These are phyloP conservation scores for Stephanodiscus triporus DNA, from an alignment of 108 stramenopile species.

Conservation along the genomic window DNA sequence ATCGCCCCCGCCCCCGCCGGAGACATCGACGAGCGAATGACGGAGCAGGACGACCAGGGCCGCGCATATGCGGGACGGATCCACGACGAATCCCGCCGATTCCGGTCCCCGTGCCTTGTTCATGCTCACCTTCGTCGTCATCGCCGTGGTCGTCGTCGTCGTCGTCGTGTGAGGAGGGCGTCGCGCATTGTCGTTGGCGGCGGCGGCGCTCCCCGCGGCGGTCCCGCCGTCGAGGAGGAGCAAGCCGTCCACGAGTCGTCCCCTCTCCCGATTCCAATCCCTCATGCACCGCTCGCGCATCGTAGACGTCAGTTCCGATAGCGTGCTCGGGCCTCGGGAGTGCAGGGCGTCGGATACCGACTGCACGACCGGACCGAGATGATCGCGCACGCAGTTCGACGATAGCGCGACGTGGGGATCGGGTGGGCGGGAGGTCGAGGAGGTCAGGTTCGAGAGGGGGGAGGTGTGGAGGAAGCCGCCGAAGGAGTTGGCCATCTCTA, in stretches of 20 bases:
- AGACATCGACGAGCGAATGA: slow-evolving; percentile 66
- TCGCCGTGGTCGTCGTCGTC: not conserved
- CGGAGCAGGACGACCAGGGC: slow-evolving; percentile 76
- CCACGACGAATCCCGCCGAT: slow-evolving; percentile 49
- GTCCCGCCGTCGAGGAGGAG: not conserved
- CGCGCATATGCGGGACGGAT: slow-evolving; percentile 58
- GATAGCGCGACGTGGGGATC: slow-evolving; percentile 57
- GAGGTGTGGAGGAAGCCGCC: slow-evolving; percentile 70
- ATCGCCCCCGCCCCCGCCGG: slow-evolving; percentile 24
- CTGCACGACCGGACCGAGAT: slow-evolving; percentile 81
- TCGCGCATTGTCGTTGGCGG: not conserved
- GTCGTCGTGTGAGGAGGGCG: no score
- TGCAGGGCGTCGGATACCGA: slow-evolving; percentile 75
- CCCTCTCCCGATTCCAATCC: slow-evolving; percentile 48
- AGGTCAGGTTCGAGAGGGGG: slow-evolving; percentile 54
- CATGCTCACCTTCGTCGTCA: slow-evolving; percentile 31
- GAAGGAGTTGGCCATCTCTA: slow-evolving; percentile 63
- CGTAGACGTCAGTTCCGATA: slow-evolving; percentile 48
- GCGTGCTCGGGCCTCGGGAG: slow-evolving; percentile 53
- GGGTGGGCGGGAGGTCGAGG: slow-evolving; percentile 57
- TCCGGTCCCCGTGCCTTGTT: slow-evolving; percentile 52
- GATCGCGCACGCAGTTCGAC: slow-evolving; percentile 78
- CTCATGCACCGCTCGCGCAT: slow-evolving; percentile 52
- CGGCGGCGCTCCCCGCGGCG: slow-evolving; percentile 4
- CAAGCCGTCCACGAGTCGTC: slow-evolving; percentile 37